A percentile compares a stretch with the other conserved stretches of the same genome.
These are phyloP conservation scores for Colletotrichum musae DNA, from an alignment of 2,329 filamentous ascomycete species.

Conservation along the genomic window DNA sequence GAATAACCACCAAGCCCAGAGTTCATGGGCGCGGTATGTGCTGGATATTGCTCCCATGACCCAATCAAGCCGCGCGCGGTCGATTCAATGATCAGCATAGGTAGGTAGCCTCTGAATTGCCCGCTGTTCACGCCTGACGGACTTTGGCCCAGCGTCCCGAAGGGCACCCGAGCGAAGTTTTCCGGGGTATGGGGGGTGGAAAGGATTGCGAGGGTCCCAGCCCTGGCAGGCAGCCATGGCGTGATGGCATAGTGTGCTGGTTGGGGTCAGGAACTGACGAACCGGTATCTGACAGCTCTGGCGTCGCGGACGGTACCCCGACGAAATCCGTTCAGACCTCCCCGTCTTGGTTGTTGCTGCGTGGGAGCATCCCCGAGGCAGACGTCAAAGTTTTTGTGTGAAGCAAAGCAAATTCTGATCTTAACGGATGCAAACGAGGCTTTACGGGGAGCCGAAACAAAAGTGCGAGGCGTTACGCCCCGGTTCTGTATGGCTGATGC, in stretches of 20 bases:
- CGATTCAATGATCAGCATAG: neutral
- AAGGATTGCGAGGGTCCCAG: neutral
- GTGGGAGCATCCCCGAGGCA: constrained; percentile 1
- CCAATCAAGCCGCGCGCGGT: neutral
- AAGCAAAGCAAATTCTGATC: neutral
- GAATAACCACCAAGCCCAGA: neutral
- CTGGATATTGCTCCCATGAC: neutral
- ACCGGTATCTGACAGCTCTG: constrained; percentile 14
- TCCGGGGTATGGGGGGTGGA: constrained; percentile 23
- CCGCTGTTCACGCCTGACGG: neutral
- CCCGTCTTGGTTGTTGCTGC: neutral
- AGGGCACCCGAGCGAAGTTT: constrained; percentile 15
- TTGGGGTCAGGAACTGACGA: constrained; percentile 19
- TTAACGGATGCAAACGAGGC: constrained; percentile 6
- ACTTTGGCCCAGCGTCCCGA: constrained; percentile 3
- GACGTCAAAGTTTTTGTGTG: neutral
- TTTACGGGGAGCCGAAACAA: constrained; percentile 10
- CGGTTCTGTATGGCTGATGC: neutral
- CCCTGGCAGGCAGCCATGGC: constrained; percentile 29
- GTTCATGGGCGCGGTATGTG: constrained; percentile 1
- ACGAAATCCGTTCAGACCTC: neutral
- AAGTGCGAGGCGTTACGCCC: constrained; percentile 13
- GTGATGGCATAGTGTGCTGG: constrained; percentile 31
- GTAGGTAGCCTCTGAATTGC: neutral
- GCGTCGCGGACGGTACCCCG: constrained; percentile 5